phyloP scores from a whole-genome alignment of 2,329 filamentous ascomycete genomes.

The Mollisia scopiformis region DNA sequence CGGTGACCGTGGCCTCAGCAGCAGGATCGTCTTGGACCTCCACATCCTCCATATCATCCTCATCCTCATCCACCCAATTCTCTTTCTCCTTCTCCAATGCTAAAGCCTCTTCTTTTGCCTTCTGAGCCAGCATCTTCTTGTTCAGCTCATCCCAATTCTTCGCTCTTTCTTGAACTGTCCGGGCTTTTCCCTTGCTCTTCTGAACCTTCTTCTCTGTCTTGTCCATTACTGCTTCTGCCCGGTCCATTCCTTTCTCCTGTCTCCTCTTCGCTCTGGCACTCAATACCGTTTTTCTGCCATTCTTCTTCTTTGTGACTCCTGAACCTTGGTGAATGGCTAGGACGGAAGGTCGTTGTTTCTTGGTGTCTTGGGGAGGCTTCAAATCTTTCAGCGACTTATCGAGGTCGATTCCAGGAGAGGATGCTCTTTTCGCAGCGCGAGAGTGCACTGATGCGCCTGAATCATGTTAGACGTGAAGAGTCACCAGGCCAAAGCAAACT shows the following conservation, averaged over 20 bases:
- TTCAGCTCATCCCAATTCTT: conserved; percentile 65
- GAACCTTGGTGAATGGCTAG: conserved; percentile 68
- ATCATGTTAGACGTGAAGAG: conserved; percentile 6
- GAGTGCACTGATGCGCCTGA: conserved; percentile 65
- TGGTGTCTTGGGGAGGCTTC: conserved; percentile 51
- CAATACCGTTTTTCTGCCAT: conserved; percentile 54
- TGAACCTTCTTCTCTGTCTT: conserved; percentile 58
- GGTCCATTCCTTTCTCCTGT: conserved; percentile 60
- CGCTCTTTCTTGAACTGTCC: conserved; percentile 50
- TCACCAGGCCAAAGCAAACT: conserved; percentile 4
- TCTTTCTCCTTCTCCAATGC: conserved; percentile 28
- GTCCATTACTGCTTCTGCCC: conserved; percentile 62
- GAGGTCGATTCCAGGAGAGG: conserved; percentile 69
- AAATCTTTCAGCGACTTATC: conserved; percentile 72
- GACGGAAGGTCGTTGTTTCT: conserved; percentile 63
- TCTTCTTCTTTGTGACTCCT: conserved; percentile 72
- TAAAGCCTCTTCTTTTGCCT: conserved; percentile 29
- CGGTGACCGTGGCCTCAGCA: not conserved
- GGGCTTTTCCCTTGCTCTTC: conserved; percentile 54
- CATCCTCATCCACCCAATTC: conserved; percentile 16
- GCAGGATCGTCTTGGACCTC: not conserved
- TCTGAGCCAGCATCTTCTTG: conserved; percentile 38
- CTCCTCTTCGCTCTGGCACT: conserved; percentile 58
- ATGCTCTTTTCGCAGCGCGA: conserved; percentile 73
- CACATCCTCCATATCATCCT: conserved; percentile 10